Evolutionary conservation across 192 early-diverging fungal species (phyloP).

Genomic region (Coemansia sp.): DNA sequence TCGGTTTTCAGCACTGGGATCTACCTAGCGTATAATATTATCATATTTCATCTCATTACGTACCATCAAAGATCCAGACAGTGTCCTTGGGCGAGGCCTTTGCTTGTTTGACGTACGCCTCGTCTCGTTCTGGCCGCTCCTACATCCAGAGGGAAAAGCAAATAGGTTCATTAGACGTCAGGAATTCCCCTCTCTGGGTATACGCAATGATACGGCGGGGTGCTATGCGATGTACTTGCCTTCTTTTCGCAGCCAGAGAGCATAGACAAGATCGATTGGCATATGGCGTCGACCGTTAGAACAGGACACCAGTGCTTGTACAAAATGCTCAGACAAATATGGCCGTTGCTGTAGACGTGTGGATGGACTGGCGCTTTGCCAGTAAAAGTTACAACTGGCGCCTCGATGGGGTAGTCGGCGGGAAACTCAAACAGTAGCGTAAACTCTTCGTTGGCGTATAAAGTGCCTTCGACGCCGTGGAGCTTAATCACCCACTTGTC

Average conservation of each 20-base stretch:
- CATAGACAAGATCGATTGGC: conserved; percentile 92
- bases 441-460: conserved; percentile 63
- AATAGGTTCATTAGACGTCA: no score
- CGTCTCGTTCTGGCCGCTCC: conserved; percentile 35
- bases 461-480: conserved; percentile 65
- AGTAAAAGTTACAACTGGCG: conserved; percentile 72
- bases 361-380: conserved; percentile 71
- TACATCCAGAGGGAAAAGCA: not conserved
- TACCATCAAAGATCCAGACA: conserved; percentile 55
- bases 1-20: not conserved
- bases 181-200: no score
- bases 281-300: conserved; percentile 86
- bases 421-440: conserved; percentile 71
- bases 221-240: conserved; percentile 51
- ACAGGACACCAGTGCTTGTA: conserved; percentile 96
- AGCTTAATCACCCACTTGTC: conserved; percentile 69
- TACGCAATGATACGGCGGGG: no score
- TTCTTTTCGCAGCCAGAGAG: conserved; percentile 83
- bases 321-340: conserved; percentile 95
- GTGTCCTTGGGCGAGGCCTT: conserved; percentile 49
- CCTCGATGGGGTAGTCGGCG: conserved; percentile 72
- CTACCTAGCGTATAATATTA: not conserved
- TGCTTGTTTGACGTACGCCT: conserved; percentile 40
- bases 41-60: conserved; percentile 7
- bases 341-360: conserved; percentile 91